A percentile compares a stretch with the other conserved stretches of the same genome.
phyloP scores from a whole-genome alignment of 352 stramenopile species.

The Salisapilia sapeloensis region DNA sequence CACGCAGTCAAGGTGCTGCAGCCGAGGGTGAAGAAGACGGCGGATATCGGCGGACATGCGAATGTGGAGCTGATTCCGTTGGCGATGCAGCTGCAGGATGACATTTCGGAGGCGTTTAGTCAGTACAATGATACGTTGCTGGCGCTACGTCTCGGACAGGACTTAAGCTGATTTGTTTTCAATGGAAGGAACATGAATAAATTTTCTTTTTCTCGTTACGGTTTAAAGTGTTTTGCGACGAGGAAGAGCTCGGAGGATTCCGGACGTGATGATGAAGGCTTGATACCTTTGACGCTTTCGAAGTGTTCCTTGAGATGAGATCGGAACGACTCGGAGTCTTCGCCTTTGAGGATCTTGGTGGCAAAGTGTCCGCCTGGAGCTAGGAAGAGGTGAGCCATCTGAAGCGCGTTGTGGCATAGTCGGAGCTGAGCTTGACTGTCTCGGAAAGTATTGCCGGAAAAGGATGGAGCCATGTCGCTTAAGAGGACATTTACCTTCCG shows the following conservation, averaged over 20 bases:
- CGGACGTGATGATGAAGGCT: conserved; percentile 52
- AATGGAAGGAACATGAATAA: too few species aligned
- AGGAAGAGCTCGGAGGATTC: conserved; percentile 81
- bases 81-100: conserved; percentile 81
- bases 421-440: conserved; percentile 67
- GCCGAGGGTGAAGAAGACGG: conserved; percentile 61
- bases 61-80: conserved; percentile 80
- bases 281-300: conserved; percentile 53
- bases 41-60: conserved; percentile 74
- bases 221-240: conserved; percentile 54
- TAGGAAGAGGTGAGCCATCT: conserved; percentile 72
- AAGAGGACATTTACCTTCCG: conserved; percentile 60
- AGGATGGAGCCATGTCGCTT: conserved; percentile 80
- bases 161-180: conserved; percentile 45
- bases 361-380: conserved; percentile 57
- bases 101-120: conserved; percentile 83
- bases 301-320: conserved; percentile 56
- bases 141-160: conserved; percentile 67
- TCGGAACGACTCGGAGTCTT: conserved; percentile 64
- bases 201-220: not conserved
- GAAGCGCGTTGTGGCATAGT: conserved; percentile 74
- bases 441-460: conserved; percentile 54
- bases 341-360: conserved; percentile 67
- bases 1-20: conserved; percentile 78
- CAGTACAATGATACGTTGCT: conserved; percentile 84